A percentile compares a stretch with the other conserved stretches of the same genome.
Conservation (phyloP, 306 rosid genomes). For the Cicer cuneatum region DNA sequence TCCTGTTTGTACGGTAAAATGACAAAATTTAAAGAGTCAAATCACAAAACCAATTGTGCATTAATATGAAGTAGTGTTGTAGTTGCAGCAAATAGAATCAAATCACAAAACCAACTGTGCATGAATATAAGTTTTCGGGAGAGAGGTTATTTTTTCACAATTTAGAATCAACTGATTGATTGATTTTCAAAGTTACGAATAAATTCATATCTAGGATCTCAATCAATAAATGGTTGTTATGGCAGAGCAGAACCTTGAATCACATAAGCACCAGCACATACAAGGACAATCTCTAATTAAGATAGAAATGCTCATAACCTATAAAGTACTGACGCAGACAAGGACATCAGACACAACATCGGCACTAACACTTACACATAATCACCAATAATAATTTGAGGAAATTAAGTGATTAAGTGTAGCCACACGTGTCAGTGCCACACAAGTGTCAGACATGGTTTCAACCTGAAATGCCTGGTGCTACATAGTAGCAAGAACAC, state of each 20-base stretch:
- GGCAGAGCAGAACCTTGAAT: conserved; percentile 1
- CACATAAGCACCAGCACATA: neutral
- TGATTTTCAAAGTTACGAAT: neutral
- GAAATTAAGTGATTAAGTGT: too few species aligned
- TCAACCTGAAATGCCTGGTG: too few species aligned
- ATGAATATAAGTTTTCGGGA: too few species aligned
- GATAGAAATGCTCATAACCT: neutral
- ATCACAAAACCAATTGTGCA: conserved; percentile 3
- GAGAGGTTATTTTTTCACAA: neutral
- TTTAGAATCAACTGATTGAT: conserved; percentile 1
- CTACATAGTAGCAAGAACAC: neutral
- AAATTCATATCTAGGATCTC: neutral
- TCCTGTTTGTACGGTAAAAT: conserved; percentile 58
- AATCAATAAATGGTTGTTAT: neutral
- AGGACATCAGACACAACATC: too few species aligned
- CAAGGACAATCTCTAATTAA: neutral
- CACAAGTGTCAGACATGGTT: too few species aligned
- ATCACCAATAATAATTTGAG: too few species aligned
- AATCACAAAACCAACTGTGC: too few species aligned
- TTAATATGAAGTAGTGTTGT: conserved; percentile 1
- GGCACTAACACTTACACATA: too few species aligned
- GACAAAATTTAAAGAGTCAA: conserved; percentile 32
- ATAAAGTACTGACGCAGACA: too few species aligned
- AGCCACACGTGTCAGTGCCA: too few species aligned
- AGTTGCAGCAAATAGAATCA: neutral